Percentiles rank a stretch among this genome's conserved stretches.
phyloP scores from a whole-genome alignment of 139 green algal genomes.

The Haematococcus lacustris region DNA sequence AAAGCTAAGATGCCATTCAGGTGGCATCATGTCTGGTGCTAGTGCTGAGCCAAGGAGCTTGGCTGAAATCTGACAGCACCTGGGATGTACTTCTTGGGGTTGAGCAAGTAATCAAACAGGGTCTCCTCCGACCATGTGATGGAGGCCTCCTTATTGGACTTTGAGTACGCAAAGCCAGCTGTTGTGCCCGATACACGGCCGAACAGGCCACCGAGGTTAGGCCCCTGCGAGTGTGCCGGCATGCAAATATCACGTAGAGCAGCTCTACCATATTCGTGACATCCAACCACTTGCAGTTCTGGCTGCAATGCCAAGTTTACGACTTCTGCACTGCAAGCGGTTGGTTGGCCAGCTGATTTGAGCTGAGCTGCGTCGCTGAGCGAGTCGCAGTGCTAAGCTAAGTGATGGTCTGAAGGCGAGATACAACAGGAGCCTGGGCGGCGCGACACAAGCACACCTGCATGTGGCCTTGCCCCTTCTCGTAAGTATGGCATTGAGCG shows the following conservation, averaged over 20 bases:
- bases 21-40: not conserved
- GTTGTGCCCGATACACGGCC: conserved; percentile 76
- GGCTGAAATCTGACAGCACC: conserved; percentile 19
- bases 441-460: conserved; percentile 63
- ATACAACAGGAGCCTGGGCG: too few species aligned
- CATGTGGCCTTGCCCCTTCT: conserved; percentile 92
- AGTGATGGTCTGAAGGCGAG: too few species aligned
- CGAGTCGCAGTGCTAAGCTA: too few species aligned
- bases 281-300: not conserved
- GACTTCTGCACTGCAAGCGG: not conserved
- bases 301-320: not conserved
- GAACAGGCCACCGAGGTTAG: conserved; percentile 95
- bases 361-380: not conserved
- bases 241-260: not conserved
- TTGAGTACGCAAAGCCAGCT: conserved; percentile 90
- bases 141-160: conserved; percentile 95
- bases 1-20: not conserved
- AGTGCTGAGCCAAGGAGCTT: not conserved
- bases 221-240: conserved; percentile 51
- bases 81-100: conserved; percentile 96
- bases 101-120: conserved; percentile 93
- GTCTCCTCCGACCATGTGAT: conserved; percentile 83
- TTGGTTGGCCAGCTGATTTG: not conserved
- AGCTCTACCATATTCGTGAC: not conserved
- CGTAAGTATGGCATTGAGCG: conserved; percentile 89